A percentile compares a stretch with the other conserved stretches of the same genome.
phyloP scores from a whole-genome alignment of 768 basidiomycete species.

The Tricholoma furcatifolium region DNA sequence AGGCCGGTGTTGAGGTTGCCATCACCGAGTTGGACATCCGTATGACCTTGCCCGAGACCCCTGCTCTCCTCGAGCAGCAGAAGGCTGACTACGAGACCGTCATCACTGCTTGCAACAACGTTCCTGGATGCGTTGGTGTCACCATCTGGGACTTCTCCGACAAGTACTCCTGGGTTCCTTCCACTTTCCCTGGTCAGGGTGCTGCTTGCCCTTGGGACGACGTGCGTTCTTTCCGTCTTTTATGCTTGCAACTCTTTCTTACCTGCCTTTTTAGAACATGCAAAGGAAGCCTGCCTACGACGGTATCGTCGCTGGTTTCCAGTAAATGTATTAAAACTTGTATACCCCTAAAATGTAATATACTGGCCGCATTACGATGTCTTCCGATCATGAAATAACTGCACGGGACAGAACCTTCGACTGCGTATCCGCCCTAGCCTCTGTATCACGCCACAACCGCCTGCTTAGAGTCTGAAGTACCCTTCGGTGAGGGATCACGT shows the following conservation, averaged over 20 bases:
- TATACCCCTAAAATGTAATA: no score
- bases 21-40: constrained; percentile 71
- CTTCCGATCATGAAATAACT: no score
- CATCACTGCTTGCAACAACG: constrained; percentile 48
- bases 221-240: background rate
- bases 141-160: constrained; percentile 40
- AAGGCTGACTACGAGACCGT: constrained; percentile 56
- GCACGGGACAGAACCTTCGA: no score
- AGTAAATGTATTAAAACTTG: no score
- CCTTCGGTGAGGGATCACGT: no score
- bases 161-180: constrained; percentile 40
- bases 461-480: no score
- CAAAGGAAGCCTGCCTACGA: constrained; percentile 43
- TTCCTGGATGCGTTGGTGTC: constrained; percentile 41
- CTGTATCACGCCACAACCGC: no score
- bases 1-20: constrained; percentile 63
- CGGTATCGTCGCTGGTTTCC: no score
- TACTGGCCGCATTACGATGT: no score
- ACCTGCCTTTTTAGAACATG: constrained; percentile 26
- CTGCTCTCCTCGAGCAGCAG: constrained; percentile 51
- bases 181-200: constrained; percentile 34
- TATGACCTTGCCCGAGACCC: constrained; percentile 51
- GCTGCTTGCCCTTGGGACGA: constrained; percentile 30
- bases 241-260: background rate
- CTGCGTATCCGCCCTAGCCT: no score